These are phyloP conservation scores for Solanum neorickii DNA, from an alignment of 257 asterid species.

Conservation along the genomic window DNA sequence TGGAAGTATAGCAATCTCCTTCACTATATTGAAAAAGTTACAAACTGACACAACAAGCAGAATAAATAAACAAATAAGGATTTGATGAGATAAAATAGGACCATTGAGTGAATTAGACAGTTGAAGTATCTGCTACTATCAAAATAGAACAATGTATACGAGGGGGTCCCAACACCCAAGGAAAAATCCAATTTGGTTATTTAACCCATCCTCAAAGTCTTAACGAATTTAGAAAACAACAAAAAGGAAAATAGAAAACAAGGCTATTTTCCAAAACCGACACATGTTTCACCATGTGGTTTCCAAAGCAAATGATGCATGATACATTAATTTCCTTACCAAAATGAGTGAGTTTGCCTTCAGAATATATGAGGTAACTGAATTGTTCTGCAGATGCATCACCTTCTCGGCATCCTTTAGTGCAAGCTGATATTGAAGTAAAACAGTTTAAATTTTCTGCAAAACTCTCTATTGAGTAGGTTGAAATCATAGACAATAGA, in stretches of 20 bases:
- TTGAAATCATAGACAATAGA: neutral
- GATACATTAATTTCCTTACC: slow-evolving; percentile 33
- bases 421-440: slow-evolving; percentile 55
- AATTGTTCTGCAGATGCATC: slow-evolving; percentile 33
- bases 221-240: neutral
- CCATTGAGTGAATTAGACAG: neutral
- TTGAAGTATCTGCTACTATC: neutral
- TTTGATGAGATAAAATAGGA: neutral
- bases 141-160: neutral
- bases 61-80: neutral
- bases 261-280: neutral
- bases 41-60: neutral
- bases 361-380: slow-evolving; percentile 45
- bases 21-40: neutral
- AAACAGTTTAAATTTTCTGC: neutral
- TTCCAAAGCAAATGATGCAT: neutral
- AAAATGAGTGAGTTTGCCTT: slow-evolving; percentile 84
- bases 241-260: neutral
- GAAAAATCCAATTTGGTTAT: neutral
- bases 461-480: neutral
- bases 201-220: neutral
- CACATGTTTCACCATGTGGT: neutral
- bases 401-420: slow-evolving; percentile 89
- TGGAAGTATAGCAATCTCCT: neutral
- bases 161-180: neutral